Percentiles rank a stretch among this genome's conserved stretches.
Evolutionary conservation across 306 rosid species (phyloP).

Genomic region (Cyamopsis tetragonoloba): DNA sequence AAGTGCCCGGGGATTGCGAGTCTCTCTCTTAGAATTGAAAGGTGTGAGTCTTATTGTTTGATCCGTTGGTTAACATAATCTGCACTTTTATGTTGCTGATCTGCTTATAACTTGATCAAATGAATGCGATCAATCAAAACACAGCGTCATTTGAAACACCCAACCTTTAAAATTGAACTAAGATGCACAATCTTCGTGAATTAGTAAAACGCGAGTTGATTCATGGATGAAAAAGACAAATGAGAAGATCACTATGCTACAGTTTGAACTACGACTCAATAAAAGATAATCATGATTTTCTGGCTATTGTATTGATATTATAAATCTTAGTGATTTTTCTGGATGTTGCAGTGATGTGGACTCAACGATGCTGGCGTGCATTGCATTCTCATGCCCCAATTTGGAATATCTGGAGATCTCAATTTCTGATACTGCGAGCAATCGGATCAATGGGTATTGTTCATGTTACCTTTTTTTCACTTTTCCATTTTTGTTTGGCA

Average conservation of each 20-base stretch:
- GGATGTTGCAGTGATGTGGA: conserved; percentile 66
- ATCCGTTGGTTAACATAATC: conserved; percentile 19
- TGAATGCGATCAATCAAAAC: background rate
- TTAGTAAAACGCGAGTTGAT: conserved; percentile 16
- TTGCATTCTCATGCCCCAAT: conserved; percentile 94
- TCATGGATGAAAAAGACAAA: background rate
- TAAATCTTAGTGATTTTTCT: background rate
- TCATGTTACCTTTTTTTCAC: background rate
- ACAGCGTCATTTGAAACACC: background rate
- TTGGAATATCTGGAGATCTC: conserved; percentile 72
- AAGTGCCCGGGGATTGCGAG: conserved; percentile 59
- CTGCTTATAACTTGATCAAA: background rate
- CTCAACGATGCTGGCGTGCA: conserved; percentile 89
- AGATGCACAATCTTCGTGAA: background rate
- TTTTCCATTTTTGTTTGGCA: background rate
- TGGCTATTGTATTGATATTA: background rate
- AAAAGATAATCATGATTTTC: background rate
- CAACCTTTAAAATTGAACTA: background rate
- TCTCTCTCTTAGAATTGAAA: conserved; percentile 68
- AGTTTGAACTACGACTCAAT: background rate
- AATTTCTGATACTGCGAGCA: conserved; percentile 40
- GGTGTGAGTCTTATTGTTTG: conserved; percentile 39
- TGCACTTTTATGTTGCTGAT: conserved; percentile 20
- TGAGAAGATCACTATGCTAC: background rate
- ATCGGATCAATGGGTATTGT: conserved; percentile 84